Evolutionary conservation across 2,329 filamentous ascomycete genomes (phyloP).

Genomic region (Talaromyces sp.): DNA sequence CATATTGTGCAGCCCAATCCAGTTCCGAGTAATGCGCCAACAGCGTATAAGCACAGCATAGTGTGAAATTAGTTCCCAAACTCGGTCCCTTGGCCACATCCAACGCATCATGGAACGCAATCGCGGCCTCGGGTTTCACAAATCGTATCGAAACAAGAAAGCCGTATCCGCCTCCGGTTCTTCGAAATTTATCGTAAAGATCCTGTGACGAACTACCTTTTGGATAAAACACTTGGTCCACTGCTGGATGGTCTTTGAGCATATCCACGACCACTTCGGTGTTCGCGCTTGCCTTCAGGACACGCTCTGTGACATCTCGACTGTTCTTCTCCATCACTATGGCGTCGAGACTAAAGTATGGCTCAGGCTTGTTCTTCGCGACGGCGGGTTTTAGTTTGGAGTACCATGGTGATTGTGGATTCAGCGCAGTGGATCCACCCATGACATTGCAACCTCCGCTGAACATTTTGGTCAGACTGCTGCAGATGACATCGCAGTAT

Average conservation of each 20-base stretch:
- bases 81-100: slow-evolving; percentile 34
- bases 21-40: slow-evolving; percentile 28
- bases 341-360: slow-evolving; percentile 27
- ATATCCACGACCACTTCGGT: slow-evolving; percentile 26
- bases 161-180: slow-evolving; percentile 27
- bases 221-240: slow-evolving; percentile 29
- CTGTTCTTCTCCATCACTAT: slow-evolving; percentile 27
- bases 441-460: slow-evolving; percentile 24
- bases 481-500: slow-evolving; percentile 22
- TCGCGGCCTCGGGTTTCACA: slow-evolving; percentile 22
- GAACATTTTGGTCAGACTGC: slow-evolving; percentile 24
- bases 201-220: slow-evolving; percentile 19
- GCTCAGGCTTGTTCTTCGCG: slow-evolving; percentile 49
- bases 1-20: slow-evolving; percentile 33
- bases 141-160: slow-evolving; percentile 29
- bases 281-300: slow-evolving; percentile 25
- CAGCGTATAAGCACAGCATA: slow-evolving; percentile 28
- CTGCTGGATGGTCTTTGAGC: slow-evolving; percentile 22
- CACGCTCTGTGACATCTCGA: slow-evolving; percentile 26
- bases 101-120: slow-evolving; percentile 33
- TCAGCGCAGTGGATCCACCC: slow-evolving; percentile 17
- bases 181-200: slow-evolving; percentile 25
- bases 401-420: slow-evolving; percentile 11
- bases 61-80: slow-evolving; percentile 32
- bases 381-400: slow-evolving; percentile 25